Evolutionary conservation across 2,329 filamentous ascomycete genomes (phyloP).

Genomic region (Mycosphaerelloides madeirae): DNA sequence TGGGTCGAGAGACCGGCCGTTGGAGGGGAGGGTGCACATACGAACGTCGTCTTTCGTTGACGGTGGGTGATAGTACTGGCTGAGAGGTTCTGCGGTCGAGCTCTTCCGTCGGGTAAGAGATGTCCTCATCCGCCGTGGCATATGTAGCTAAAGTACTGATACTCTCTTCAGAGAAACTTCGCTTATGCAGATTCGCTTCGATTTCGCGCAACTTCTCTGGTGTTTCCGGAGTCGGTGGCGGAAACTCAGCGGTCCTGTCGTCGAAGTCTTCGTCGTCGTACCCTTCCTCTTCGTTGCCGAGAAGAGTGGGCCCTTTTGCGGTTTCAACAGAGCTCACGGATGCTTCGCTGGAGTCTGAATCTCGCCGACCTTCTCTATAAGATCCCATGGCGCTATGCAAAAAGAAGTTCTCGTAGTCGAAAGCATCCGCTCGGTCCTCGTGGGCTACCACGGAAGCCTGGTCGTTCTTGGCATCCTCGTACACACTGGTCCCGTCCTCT

Average conservation of each 20-base stretch:
- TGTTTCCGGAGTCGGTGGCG: constrained; percentile 29
- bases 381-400: constrained; percentile 86
- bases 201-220: constrained; percentile 32
- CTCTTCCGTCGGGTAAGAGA: constrained; percentile 2
- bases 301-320: constrained; percentile 32
- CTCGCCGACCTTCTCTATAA: constrained; percentile 50
- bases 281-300: constrained; percentile 8
- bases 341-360: constrained; percentile 20
- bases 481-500: constrained; percentile 34
- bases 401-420: constrained; percentile 96
- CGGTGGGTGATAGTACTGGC: not conserved
- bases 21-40: not conserved
- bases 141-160: constrained; percentile 59
- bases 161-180: constrained; percentile 56
- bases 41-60: not conserved
- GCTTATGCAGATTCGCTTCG: constrained; percentile 34
- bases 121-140: constrained; percentile 56
- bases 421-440: constrained; percentile 89
- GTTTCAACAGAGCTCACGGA: constrained; percentile 51
- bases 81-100: constrained; percentile 1
- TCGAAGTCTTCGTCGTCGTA: constrained; percentile 12
- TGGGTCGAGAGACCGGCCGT: constrained; percentile 1
- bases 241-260: constrained; percentile 18
- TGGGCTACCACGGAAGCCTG: constrained; percentile 51
- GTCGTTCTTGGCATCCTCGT: constrained; percentile 39